Evolutionary conservation across 164 flowering plant genomes (phyloP).

Genomic region (Vitis amurensis): DNA sequence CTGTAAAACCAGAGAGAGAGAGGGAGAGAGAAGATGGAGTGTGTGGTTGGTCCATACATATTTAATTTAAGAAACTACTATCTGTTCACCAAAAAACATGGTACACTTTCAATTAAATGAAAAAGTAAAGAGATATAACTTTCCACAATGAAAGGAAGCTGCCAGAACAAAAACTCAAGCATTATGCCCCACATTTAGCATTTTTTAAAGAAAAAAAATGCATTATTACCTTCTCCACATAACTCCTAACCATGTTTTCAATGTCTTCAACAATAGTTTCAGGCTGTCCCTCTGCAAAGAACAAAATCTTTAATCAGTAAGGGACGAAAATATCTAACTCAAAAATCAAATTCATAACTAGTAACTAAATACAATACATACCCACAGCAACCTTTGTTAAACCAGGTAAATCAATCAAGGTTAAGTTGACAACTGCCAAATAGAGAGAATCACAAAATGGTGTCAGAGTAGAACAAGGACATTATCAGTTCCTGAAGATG

Average conservation of each 20-base stretch:
- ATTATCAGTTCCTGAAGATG: background rate
- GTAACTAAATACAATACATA: conserved; percentile 18
- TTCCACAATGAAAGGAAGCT: no score
- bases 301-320: background rate
- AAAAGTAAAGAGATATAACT: no score
- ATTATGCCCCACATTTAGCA: background rate
- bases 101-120: no score
- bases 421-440: conserved; percentile 71
- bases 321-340: background rate
- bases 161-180: no score
- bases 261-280: conserved; percentile 57
- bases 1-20: no score
- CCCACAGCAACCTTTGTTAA: conserved; percentile 77
- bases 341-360: background rate
- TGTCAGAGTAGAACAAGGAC: no score
- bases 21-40: no score
- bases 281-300: conserved; percentile 56
- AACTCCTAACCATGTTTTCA: conserved; percentile 52
- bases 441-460: conserved; percentile 1
- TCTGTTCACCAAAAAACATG: no score
- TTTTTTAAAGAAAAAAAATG: background rate
- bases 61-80: no score
- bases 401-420: conserved; percentile 72
- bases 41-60: no score
- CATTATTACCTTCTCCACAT: conserved; percentile 49